These are phyloP conservation scores for Hamamelis virginiana DNA, from an alignment of 164 flowering plant species.

Conservation along the genomic window DNA sequence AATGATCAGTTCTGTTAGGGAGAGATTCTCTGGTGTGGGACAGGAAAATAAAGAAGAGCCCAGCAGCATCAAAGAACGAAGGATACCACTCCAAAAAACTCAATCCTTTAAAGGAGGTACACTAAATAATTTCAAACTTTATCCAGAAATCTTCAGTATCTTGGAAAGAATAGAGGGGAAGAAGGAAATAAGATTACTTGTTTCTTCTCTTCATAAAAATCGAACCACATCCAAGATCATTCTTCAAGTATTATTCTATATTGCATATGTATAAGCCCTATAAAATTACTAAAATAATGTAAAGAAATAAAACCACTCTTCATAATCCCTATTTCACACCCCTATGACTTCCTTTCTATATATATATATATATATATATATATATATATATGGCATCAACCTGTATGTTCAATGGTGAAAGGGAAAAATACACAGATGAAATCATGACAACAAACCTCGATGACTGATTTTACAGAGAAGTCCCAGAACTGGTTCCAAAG, in stretches of 20 bases:
- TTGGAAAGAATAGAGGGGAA: background rate
- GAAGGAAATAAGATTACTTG: too few relatives aligned
- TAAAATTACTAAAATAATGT: too few relatives aligned
- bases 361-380: too few relatives aligned
- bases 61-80: slow-evolving; percentile 19
- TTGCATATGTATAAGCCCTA: too few relatives aligned
- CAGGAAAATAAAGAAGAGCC: slow-evolving; percentile 17
- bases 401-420: too few relatives aligned
- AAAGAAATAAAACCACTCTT: too few relatives aligned
- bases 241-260: too few relatives aligned
- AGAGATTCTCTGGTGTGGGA: slow-evolving; percentile 24
- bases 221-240: too few relatives aligned
- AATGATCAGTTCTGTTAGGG: slow-evolving; percentile 22
- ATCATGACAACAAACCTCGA: background rate
- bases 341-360: too few relatives aligned
- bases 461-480: slow-evolving; percentile 31
- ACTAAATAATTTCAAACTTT: background rate
- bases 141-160: background rate
- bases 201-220: too few relatives aligned
- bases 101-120: slow-evolving; percentile 39
- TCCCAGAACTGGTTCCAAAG: slow-evolving; percentile 49
- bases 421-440: background rate
- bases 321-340: too few relatives aligned
- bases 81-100: slow-evolving; percentile 31
- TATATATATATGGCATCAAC: too few relatives aligned